These are phyloP conservation scores for Gonapodya sp. DNA, from an alignment of 192 early-diverging fungal genomes.

Conservation along the genomic window DNA sequence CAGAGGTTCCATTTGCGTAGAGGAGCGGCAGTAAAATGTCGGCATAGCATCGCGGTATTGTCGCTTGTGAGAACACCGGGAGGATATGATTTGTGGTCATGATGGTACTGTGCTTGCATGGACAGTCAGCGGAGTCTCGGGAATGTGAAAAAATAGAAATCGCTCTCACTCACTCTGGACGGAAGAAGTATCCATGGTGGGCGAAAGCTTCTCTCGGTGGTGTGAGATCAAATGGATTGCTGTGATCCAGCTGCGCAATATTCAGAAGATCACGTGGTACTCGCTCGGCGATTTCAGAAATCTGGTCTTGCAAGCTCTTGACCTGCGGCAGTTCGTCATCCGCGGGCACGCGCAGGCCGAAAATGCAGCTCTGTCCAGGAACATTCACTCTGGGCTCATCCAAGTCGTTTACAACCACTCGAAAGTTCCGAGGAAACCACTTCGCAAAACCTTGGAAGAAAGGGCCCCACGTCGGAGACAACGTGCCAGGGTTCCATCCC, in stretches of 20 bases:
- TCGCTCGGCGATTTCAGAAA: too few species aligned
- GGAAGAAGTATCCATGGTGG: not conserved
- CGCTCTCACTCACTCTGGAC: too few species aligned
- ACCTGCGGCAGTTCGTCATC: too few species aligned
- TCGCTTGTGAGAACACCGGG: not conserved
- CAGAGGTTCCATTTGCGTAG: not conserved
- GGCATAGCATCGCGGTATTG: not conserved
- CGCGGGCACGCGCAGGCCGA: too few species aligned
- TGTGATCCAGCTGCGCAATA: too few species aligned
- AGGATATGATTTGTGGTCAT: too few species aligned
- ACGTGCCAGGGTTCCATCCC: not conserved
- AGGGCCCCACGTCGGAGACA: not conserved
- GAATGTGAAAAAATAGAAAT: too few species aligned
- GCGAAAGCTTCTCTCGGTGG: not conserved
- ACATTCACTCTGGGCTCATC: not conserved
- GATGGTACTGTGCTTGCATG: too few species aligned
- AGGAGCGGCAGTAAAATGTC: not conserved
- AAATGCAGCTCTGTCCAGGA: not conserved
- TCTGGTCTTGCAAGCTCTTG: too few species aligned
- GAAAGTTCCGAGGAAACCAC: not conserved
- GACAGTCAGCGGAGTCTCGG: too few species aligned
- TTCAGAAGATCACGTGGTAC: too few species aligned
- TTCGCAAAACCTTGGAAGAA: not conserved
- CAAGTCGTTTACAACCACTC: not conserved
- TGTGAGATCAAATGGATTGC: not conserved